Conservation (phyloP, 1,139 yeast species). For the Hyphopichia burtonii region DNA sequence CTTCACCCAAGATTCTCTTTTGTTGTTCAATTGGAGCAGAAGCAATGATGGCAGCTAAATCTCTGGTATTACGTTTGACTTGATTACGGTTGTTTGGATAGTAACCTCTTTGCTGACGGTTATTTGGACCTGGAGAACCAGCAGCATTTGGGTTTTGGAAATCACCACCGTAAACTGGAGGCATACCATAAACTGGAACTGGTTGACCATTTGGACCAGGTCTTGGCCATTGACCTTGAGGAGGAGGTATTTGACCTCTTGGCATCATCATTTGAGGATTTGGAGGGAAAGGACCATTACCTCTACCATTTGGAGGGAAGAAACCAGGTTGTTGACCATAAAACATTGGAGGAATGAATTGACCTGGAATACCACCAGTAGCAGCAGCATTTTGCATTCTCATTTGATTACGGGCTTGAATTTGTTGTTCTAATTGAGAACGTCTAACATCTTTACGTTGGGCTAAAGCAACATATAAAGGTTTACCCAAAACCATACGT, state of each 20-base stretch:
- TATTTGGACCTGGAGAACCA: slow-evolving; percentile 2
- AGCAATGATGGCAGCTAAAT: slow-evolving; percentile 60
- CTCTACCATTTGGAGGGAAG: slow-evolving; percentile 80
- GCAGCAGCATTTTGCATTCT: slow-evolving; percentile 95
- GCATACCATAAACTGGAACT: slow-evolving; percentile 76
- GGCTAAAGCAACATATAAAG: slow-evolving; percentile 97
- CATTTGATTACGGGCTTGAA: slow-evolving; percentile 97
- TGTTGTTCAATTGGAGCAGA: slow-evolving; percentile 81
- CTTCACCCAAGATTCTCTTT: slow-evolving; percentile 97
- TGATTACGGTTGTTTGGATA: slow-evolving; percentile 47
- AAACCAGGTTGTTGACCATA: slow-evolving; percentile 86
- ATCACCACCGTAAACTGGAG: slow-evolving; percentile 69
- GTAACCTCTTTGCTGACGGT: slow-evolving; percentile 36
- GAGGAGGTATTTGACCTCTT: slow-evolving; percentile 70
- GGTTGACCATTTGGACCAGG: slow-evolving; percentile 83
- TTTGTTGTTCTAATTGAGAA: slow-evolving; percentile 95
- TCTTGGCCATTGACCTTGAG: slow-evolving; percentile 75
- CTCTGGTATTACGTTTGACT: slow-evolving; percentile 37
- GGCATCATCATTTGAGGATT: slow-evolving; percentile 91
- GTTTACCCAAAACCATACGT: slow-evolving; percentile 93
- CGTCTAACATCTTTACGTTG: slow-evolving; percentile 99
- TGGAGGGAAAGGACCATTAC: slow-evolving; percentile 80
- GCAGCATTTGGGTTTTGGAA: slow-evolving; percentile 39
- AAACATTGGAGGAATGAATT: slow-evolving; percentile 94
- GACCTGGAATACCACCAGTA: slow-evolving; percentile 89